These are phyloP conservation scores for Serendipita sp. DNA, from an alignment of 768 basidiomycete species.

Conservation along the genomic window DNA sequence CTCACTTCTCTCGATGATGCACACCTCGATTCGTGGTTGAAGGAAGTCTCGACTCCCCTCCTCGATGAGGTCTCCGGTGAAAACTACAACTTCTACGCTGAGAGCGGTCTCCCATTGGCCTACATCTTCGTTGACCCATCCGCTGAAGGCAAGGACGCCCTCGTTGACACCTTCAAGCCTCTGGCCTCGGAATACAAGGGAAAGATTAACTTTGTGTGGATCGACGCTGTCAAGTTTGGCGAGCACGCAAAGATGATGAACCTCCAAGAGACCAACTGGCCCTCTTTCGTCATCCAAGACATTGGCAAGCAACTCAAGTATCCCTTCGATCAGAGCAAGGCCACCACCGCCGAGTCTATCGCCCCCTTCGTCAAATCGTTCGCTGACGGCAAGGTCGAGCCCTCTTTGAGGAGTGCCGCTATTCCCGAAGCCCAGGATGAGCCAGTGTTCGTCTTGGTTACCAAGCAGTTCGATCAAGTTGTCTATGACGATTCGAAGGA, in stretches of 20 bases:
- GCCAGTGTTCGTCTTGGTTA: constrained; percentile 66
- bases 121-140: constrained; percentile 88
- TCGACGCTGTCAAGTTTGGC: constrained; percentile 86
- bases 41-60: constrained; percentile 70
- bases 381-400: constrained; percentile 54
- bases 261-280: constrained; percentile 75
- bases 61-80: constrained; percentile 88
- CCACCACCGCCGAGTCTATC: constrained; percentile 40
- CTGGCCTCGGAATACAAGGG: constrained; percentile 69
- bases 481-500: constrained; percentile 82
- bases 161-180: constrained; percentile 54
- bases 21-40: constrained; percentile 62
- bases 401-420: constrained; percentile 79
- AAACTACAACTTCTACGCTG: constrained; percentile 77
- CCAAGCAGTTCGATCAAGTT: constrained; percentile 76
- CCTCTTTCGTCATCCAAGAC: constrained; percentile 86
- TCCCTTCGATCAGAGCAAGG: constrained; percentile 58
- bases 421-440: constrained; percentile 74
- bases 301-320: constrained; percentile 73
- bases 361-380: constrained; percentile 48
- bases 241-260: constrained; percentile 95
- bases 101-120: constrained; percentile 71
- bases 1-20: constrained; percentile 34
- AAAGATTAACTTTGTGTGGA: constrained; percentile 94
- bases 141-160: constrained; percentile 42